Evolutionary conservation across 2,329 filamentous ascomycete species (phyloP).

Genomic region (Aspergillus sojae): DNA sequence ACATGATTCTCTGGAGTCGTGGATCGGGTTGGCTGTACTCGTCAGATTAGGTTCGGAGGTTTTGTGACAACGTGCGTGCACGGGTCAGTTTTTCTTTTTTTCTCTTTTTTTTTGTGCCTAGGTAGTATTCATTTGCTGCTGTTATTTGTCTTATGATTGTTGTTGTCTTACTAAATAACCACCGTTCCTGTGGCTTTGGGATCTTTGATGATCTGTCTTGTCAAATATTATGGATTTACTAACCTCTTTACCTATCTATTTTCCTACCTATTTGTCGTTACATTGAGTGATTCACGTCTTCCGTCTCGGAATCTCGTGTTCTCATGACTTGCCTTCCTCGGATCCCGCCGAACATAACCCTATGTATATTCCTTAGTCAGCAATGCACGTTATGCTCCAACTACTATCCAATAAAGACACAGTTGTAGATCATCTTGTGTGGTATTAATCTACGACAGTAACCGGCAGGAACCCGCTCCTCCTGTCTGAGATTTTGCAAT

Average conservation of each 20-base stretch:
- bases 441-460: too few relatives aligned
- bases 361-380: background rate
- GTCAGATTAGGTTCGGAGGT: background rate
- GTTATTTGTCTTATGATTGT: background rate
- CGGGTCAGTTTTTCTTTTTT: background rate
- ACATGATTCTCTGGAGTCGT: background rate
- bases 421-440: background rate
- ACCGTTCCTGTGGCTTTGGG: background rate
- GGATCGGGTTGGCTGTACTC: background rate
- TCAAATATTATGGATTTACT: too few relatives aligned
- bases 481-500: background rate
- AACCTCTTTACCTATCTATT: background rate
- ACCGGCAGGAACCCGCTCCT: background rate
- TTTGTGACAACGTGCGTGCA: conserved; percentile 1
- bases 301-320: background rate
- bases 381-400: background rate
- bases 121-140: background rate
- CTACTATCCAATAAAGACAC: too few relatives aligned
- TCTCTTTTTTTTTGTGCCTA: background rate
- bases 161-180: background rate
- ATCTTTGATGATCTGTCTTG: too few relatives aligned
- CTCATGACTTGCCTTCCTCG: background rate
- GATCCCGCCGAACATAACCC: background rate
- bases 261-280: accelerated
- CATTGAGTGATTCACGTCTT: background rate